phyloP scores from a whole-genome alignment of 306 rosid species.

The Cercis canadensis region DNA sequence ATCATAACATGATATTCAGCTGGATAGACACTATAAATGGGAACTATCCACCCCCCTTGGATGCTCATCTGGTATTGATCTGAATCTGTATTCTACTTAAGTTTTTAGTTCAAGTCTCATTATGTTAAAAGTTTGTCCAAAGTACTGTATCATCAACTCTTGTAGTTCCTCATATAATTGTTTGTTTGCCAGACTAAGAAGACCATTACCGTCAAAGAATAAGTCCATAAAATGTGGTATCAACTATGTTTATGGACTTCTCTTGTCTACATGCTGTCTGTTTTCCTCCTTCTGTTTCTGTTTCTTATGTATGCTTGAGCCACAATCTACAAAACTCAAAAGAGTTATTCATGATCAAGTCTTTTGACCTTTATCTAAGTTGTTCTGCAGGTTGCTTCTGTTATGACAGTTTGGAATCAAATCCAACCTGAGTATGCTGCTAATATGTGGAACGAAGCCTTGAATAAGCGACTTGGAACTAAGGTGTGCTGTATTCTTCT shows the following conservation, averaged over 20 bases:
- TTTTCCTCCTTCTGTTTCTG: neutral
- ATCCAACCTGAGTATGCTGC: conserved; percentile 89
- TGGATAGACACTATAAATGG: conserved; percentile 86
- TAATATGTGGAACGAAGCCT: conserved; percentile 97
- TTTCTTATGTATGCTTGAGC: conserved; percentile 22
- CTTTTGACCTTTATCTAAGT: conserved; percentile 36
- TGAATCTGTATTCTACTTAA: conserved; percentile 20
- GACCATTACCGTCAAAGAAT: conserved; percentile 18
- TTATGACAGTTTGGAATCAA: conserved; percentile 94
- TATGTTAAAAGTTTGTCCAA: neutral
- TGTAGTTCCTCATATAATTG: neutral
- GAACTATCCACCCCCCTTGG: conserved; percentile 97
- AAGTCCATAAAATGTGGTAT: neutral
- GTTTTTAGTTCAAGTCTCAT: conserved; percentile 24
- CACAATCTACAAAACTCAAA: conserved; percentile 13
- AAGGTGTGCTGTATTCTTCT: conserved; percentile 53
- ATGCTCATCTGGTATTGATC: conserved; percentile 81
- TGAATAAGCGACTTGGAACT: conserved; percentile 91
- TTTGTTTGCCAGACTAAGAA: conserved; percentile 9
- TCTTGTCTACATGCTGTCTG: neutral
- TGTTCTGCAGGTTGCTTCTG: conserved; percentile 84
- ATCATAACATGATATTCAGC: conserved; percentile 95
- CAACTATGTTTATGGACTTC: neutral
- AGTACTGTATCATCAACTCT: conserved; percentile 12
- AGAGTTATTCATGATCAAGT: conserved; percentile 3